Evolutionary conservation across 148 eudicot species (phyloP).

Genomic region (Vaccinium macrocarpon): DNA sequence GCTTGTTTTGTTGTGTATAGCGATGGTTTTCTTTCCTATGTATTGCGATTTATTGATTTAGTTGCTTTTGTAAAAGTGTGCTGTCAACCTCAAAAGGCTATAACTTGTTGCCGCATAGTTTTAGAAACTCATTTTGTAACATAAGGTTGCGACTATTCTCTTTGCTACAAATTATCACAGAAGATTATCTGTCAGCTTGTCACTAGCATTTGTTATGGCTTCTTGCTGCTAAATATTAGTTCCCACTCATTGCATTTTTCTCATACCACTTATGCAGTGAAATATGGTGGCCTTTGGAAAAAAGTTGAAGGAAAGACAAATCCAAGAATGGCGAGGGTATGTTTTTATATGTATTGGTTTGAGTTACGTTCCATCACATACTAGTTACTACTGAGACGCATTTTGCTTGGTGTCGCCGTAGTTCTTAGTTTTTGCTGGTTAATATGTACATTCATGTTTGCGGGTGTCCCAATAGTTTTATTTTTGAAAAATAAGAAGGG

Average conservation of each 20-base stretch:
- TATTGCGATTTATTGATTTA: background rate
- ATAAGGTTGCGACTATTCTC: background rate
- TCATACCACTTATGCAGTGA: constrained; percentile 21
- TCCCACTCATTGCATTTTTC: background rate
- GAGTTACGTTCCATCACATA: background rate
- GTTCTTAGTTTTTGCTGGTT: background rate
- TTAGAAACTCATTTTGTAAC: background rate
- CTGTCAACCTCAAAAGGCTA: background rate
- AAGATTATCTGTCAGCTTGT: background rate
- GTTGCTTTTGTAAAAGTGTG: background rate
- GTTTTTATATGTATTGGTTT: constrained; percentile 14
- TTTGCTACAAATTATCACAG: background rate
- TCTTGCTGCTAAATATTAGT: background rate
- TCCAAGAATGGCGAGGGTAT: constrained; percentile 95
- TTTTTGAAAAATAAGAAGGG: background rate
- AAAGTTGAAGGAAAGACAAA: constrained; percentile 83
- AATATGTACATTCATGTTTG: background rate
- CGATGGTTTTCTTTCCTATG: background rate
- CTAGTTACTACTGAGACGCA: background rate
- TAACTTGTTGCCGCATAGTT: background rate
- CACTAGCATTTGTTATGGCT: background rate
- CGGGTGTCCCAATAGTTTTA: background rate
- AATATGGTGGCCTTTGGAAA: constrained; percentile 90
- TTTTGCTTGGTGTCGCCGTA: background rate
- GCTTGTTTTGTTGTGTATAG: background rate